Evolutionary conservation across 345 rosid species (phyloP).

Genomic region (Aquilaria malaccensis): DNA sequence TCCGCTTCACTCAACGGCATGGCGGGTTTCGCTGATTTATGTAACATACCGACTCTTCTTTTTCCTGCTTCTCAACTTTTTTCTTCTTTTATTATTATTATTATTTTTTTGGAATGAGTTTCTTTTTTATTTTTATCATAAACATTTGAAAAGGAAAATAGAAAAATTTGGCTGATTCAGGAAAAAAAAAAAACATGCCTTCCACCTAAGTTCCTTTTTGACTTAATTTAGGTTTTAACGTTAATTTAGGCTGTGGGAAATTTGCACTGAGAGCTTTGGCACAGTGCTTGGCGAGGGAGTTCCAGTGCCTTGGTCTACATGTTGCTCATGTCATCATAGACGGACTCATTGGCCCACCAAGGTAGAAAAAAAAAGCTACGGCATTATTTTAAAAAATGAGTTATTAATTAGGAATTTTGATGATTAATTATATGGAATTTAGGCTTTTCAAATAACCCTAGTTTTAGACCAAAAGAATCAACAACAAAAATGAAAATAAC

Average conservation of each 20-base stretch:
- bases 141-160: too few relatives aligned
- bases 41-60: constrained; percentile 25
- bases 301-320: constrained; percentile 71
- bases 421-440: too few relatives aligned
- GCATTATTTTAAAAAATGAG: too few relatives aligned
- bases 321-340: constrained; percentile 85
- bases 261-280: constrained; percentile 82
- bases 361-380: constrained; percentile 22
- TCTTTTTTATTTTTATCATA: too few relatives aligned
- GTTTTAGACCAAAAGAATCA: too few relatives aligned
- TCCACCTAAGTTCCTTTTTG: too few relatives aligned
- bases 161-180: too few relatives aligned
- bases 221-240: background rate
- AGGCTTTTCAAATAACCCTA: too few relatives aligned
- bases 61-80: background rate
- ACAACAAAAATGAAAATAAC: too few relatives aligned
- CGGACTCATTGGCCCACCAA: constrained; percentile 71
- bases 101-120: too few relatives aligned
- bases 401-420: too few relatives aligned
- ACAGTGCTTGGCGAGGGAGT: constrained; percentile 81
- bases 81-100: background rate
- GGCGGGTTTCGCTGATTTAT: constrained; percentile 82
- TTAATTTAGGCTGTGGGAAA: constrained; percentile 70
- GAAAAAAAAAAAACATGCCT: too few relatives aligned
- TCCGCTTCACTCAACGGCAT: constrained; percentile 79